Evolutionary conservation across 768 basidiomycete genomes (phyloP).

Genomic region (Dendrothele bispora): DNA sequence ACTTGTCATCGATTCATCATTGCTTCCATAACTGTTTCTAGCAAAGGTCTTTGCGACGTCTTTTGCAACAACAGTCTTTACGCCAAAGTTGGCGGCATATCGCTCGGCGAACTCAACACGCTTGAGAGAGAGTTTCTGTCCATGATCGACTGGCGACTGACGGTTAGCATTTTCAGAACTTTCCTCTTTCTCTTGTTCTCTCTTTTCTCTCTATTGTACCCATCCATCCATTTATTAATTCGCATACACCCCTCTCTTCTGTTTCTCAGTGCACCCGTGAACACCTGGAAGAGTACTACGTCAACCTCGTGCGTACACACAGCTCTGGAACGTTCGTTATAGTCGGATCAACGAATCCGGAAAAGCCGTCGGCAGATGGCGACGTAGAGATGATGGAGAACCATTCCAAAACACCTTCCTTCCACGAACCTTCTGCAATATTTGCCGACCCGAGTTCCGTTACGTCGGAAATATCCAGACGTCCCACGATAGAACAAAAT

Average conservation of each 20-base stretch:
- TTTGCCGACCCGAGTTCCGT: constrained; percentile 38
- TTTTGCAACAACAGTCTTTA: constrained; percentile 96
- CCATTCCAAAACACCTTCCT: constrained; percentile 27
- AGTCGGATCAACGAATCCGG: constrained; percentile 41
- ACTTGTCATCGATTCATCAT: constrained; percentile 99
- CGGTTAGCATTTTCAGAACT: constrained; percentile 70
- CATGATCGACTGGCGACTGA: constrained; percentile 92
- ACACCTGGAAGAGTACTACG: constrained; percentile 89
- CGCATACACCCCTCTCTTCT: no score
- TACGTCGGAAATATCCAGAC: constrained; percentile 45
- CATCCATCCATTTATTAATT: no score
- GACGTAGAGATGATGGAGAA: constrained; percentile 52
- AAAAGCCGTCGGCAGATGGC: constrained; percentile 39
- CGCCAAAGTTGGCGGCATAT: constrained; percentile 95
- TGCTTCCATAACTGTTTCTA: constrained; percentile 86
- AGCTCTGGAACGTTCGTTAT: constrained; percentile 59
- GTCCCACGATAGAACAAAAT: constrained; percentile 79
- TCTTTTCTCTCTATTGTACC: constrained; percentile 32
- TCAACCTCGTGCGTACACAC: constrained; percentile 88
- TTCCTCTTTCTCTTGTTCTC: constrained; percentile 17
- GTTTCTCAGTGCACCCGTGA: constrained; percentile 81
- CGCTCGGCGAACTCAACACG: constrained; percentile 86
- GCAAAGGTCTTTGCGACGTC: constrained; percentile 92
- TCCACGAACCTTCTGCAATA: constrained; percentile 21
- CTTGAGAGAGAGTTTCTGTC: constrained; percentile 92